Evolutionary conservation across 352 stramenopile genomes (phyloP).

Genomic region (Lagenidium giganteum): DNA sequence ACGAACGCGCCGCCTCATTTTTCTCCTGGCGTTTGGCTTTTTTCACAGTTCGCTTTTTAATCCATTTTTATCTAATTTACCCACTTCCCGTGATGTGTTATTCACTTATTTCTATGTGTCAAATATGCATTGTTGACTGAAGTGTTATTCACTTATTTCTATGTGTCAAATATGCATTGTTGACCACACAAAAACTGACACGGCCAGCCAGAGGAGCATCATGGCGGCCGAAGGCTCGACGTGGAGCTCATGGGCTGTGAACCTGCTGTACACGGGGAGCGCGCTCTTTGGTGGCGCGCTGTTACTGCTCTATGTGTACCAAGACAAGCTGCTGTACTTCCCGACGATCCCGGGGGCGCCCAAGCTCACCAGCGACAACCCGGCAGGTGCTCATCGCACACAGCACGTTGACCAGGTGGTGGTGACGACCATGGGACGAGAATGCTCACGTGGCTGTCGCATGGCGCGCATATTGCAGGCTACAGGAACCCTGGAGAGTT

Average conservation of each 20-base stretch:
- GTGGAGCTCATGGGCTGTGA: conserved; percentile 51
- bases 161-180: no score
- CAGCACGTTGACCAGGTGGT: no score
- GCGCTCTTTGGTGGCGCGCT: conserved; percentile 54
- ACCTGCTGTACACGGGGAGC: conserved; percentile 52
- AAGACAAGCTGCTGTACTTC: conserved; percentile 83
- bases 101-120: not conserved
- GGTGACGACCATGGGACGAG: not conserved
- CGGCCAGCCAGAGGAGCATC: no score
- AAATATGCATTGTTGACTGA: no score
- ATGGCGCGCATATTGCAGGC: conserved; percentile 22
- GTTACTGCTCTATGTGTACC: conserved; percentile 74
- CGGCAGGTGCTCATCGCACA: no score
- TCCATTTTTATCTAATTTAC: no score
- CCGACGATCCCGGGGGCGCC: conserved; percentile 68
- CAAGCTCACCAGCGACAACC: conserved; percentile 81
- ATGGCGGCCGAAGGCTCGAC: conserved; percentile 28
- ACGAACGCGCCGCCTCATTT: no score
- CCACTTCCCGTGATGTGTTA: no score
- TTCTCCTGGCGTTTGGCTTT: no score
- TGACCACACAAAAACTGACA: conserved; percentile 1
- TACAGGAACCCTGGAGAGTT: conserved; percentile 88
- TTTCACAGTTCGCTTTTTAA: no score
- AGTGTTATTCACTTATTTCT: not conserved
- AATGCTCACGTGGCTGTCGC: not conserved